A percentile compares a stretch with the other conserved stretches of the same genome.
phyloP scores from a whole-genome alignment of 106 monocot species.

The Acorus calamus region DNA sequence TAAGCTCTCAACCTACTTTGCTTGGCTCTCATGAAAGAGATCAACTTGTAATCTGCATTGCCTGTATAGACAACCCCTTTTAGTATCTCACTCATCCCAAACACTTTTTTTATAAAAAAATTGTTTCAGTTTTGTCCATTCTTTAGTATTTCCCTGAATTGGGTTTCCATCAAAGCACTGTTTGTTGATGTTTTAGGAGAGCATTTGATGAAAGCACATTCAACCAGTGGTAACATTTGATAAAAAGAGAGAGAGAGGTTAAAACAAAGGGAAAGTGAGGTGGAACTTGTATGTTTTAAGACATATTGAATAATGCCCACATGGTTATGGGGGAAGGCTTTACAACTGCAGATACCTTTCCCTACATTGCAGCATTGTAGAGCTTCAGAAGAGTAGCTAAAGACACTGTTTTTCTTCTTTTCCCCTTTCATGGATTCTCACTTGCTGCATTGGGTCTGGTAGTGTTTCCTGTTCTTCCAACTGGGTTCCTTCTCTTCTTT shows the following conservation, averaged over 20 bases:
- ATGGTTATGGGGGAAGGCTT: constrained; percentile 14
- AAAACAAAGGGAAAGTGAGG: too few species aligned
- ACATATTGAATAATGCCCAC: constrained; percentile 20
- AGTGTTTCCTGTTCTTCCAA: too few species aligned
- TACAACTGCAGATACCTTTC: constrained; percentile 21
- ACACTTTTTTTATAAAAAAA: too few species aligned
- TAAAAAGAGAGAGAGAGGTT: constrained; percentile 1
- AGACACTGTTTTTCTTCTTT: background rate
- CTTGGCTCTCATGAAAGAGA: too few species aligned
- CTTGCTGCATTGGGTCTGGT: constrained; percentile 6
- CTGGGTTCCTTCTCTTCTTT: background rate
- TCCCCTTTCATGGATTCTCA: background rate
- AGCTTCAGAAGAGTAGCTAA: constrained; percentile 1
- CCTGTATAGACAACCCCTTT: too few species aligned
- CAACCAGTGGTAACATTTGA: constrained; percentile 13
- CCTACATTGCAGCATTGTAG: constrained; percentile 14
- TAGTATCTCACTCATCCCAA: too few species aligned
- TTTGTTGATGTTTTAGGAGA: too few species aligned
- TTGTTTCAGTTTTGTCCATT: too few species aligned
- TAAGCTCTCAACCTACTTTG: too few species aligned
- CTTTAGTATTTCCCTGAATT: too few species aligned
- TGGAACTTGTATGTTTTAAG: background rate
- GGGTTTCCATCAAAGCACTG: too few species aligned
- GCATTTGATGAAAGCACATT: background rate
- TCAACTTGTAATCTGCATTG: too few species aligned